A percentile compares a stretch with the other conserved stretches of the same genome.
These are phyloP conservation scores for Coniella vitis DNA, from an alignment of 2,329 filamentous ascomycete species.

Conservation along the genomic window DNA sequence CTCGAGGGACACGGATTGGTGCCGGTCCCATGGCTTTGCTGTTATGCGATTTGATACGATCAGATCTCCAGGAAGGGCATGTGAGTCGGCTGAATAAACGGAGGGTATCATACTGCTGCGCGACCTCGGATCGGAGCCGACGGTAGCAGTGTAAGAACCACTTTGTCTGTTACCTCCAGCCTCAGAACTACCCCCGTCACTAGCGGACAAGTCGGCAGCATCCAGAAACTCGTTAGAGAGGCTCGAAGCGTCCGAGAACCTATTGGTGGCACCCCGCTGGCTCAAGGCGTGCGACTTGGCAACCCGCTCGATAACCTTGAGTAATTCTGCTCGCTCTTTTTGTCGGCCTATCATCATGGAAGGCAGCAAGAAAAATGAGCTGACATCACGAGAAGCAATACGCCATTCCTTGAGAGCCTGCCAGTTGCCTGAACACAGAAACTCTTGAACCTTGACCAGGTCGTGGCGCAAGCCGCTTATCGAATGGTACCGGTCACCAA, in stretches of 20 bases:
- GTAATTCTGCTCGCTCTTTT: slow-evolving; percentile 61
- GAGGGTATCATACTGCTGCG: slow-evolving; percentile 36
- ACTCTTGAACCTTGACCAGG: slow-evolving; percentile 63
- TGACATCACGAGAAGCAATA: slow-evolving; percentile 79
- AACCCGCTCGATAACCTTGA: slow-evolving; percentile 70
- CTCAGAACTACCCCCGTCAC: slow-evolving; percentile 52
- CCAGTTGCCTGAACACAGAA: slow-evolving; percentile 69
- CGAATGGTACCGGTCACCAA: slow-evolving; percentile 83
- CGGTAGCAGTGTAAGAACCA: slow-evolving; percentile 42
- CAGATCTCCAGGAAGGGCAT: slow-evolving; percentile 35
- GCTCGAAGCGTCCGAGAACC: slow-evolving; percentile 47
- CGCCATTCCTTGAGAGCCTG: slow-evolving; percentile 65
- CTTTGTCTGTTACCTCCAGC: slow-evolving; percentile 45
- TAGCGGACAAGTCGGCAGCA: slow-evolving; percentile 44
- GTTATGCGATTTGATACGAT: slow-evolving; percentile 29
- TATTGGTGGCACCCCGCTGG: slow-evolving; percentile 34
- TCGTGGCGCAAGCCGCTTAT: slow-evolving; percentile 81
- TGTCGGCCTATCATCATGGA: slow-evolving; percentile 73
- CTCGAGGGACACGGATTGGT: slow-evolving; percentile 45
- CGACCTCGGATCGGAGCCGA: slow-evolving; percentile 34
- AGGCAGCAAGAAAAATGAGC: slow-evolving; percentile 85
- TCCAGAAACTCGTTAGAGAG: slow-evolving; percentile 45
- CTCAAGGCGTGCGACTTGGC: slow-evolving; percentile 54
- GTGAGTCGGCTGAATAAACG: slow-evolving; percentile 30
- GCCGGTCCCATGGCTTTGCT: slow-evolving; percentile 43